Evolutionary conservation across 1,284 basidiomycete species (phyloP).

Genomic region (Boletus sp.): DNA sequence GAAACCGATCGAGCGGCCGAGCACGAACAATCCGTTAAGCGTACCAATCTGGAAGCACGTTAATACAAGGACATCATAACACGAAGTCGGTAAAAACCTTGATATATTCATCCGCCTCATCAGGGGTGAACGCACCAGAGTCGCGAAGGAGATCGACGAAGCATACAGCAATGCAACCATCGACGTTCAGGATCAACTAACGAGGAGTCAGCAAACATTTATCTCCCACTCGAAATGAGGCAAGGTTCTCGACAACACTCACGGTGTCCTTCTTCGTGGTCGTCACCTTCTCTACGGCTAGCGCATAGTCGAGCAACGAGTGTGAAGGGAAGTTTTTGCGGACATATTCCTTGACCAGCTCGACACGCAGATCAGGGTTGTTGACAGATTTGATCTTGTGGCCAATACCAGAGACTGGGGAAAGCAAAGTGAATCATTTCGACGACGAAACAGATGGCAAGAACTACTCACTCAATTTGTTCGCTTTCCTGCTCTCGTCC

Average conservation of each 20-base stretch:
- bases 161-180: constrained; percentile 96
- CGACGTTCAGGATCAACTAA: constrained; percentile 89
- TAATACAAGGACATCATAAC: not conserved
- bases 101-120: constrained; percentile 97
- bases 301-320: constrained; percentile 93
- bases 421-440: not conserved
- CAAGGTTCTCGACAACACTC: constrained; percentile 27
- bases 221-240: not conserved
- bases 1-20: constrained; percentile 97
- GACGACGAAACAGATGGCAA: not conserved
- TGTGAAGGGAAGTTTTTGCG: constrained; percentile 93
- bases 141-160: constrained; percentile 95
- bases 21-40: constrained; percentile 94
- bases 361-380: constrained; percentile 95
- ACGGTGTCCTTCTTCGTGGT: constrained; percentile 97
- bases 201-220: not conserved
- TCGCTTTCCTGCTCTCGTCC: constrained; percentile 91
- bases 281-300: constrained; percentile 97
- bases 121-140: constrained; percentile 90
- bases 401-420: constrained; percentile 89
- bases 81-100: constrained; percentile 43
- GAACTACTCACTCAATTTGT: constrained; percentile 78
- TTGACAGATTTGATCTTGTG: constrained; percentile 99
- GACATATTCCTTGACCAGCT: constrained; percentile 97
- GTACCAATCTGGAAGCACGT: constrained; percentile 62